Percentiles rank a stretch among this genome's conserved stretches.
Conservation (phyloP, 2,329 filamentous ascomycete genomes). For the Hortaea sp. region DNA sequence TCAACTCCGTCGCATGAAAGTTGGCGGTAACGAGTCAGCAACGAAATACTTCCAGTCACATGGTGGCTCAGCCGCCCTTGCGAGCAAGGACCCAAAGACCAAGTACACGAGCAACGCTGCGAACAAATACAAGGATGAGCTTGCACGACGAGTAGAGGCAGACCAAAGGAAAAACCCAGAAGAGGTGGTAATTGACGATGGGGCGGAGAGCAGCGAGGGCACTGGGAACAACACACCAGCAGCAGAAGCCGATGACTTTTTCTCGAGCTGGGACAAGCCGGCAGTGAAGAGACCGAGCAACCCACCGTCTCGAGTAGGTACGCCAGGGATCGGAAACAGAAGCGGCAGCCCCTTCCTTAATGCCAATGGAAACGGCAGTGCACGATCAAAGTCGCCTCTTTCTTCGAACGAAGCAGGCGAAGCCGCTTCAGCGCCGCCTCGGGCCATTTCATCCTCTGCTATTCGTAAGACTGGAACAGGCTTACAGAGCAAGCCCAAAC, state of each 20-base stretch:
- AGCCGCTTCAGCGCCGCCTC: conserved; percentile 48
- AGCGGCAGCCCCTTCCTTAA: conserved; percentile 86
- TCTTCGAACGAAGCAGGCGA: conserved; percentile 43
- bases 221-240: conserved; percentile 67
- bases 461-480: conserved; percentile 59
- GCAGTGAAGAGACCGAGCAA: conserved; percentile 93
- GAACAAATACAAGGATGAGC: conserved; percentile 94
- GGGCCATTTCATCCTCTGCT: conserved; percentile 68
- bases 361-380: conserved; percentile 49
- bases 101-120: conserved; percentile 95
- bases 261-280: conserved; percentile 98
- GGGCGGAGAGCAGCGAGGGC: conserved; percentile 45
- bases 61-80: conserved; percentile 83
- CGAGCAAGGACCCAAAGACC: conserved; percentile 91
- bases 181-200: conserved; percentile 74
- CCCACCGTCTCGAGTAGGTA: conserved; percentile 79
- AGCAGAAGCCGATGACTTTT: conserved; percentile 86
- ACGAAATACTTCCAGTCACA: conserved; percentile 98
- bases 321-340: conserved; percentile 64
- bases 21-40: conserved; percentile 93
- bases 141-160: conserved; percentile 71
- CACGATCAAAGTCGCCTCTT: conserved; percentile 78
- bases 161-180: conserved; percentile 80
- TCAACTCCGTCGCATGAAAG: conserved; percentile 93
- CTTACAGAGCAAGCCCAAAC: conserved; percentile 56